Evolutionary conservation across 805 yeast genomes (phyloP).

Genomic region (Yarrowia sp.): DNA sequence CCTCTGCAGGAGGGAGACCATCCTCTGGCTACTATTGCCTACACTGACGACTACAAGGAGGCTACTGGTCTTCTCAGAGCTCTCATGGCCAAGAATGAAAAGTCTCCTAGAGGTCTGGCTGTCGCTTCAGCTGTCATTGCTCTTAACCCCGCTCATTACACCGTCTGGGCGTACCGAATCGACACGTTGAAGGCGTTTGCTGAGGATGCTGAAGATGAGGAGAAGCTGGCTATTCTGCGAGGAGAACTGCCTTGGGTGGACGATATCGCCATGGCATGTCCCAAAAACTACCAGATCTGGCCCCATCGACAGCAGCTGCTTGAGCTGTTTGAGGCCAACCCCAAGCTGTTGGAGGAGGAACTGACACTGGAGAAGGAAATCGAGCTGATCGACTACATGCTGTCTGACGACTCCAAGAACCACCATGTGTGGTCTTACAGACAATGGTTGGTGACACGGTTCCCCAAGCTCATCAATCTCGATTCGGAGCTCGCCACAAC

Average conservation of each 20-base stretch:
- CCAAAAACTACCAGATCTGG: constrained; percentile 98
- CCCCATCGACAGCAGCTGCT: constrained; percentile 72
- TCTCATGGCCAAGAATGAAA: constrained; percentile 57
- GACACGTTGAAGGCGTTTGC: constrained; percentile 37
- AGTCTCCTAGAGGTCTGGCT: constrained; percentile 66
- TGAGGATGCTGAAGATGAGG: constrained; percentile 33
- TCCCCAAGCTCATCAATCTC: constrained; percentile 2
- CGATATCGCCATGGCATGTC: constrained; percentile 65
- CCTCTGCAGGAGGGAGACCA: constrained; percentile 35
- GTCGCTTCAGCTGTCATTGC: constrained; percentile 63
- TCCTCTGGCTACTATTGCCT: constrained; percentile 46
- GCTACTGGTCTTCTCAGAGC: constrained; percentile 62
- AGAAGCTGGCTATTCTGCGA: neutral
- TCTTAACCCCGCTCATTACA: constrained; percentile 83
- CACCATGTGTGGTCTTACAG: constrained; percentile 96
- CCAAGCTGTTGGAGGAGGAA: constrained; percentile 34
- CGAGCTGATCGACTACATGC: constrained; percentile 63
- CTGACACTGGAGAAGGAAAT: constrained; percentile 49
- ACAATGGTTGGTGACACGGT: constrained; percentile 67
- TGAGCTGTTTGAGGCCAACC: constrained; percentile 28
- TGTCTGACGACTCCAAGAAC: constrained; percentile 79
- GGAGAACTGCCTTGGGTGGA: constrained; percentile 80
- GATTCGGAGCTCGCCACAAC: constrained; percentile 54
- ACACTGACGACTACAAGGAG: constrained; percentile 66
- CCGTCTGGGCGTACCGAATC: constrained; percentile 64